A percentile compares a stretch with the other conserved stretches of the same genome.
phyloP scores from a whole-genome alignment of 306 rosid genomes.

The Sechiopsis laciniata region DNA sequence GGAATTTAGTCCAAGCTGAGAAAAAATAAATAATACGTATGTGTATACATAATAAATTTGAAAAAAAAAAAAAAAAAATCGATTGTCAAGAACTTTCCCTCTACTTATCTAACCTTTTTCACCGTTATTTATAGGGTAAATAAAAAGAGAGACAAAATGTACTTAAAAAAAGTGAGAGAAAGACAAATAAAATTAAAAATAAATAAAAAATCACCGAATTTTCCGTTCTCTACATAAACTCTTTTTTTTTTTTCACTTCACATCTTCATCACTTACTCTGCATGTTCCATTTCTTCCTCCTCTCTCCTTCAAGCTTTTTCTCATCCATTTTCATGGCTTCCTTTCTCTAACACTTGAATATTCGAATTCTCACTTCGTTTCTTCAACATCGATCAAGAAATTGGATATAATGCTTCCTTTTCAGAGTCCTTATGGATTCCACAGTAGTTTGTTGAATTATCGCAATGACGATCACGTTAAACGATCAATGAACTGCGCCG shows the following conservation, averaged over 20 bases:
- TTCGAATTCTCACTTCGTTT: not conserved
- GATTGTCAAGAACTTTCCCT: no score
- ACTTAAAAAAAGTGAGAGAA: not conserved
- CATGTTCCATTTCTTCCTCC: conserved; percentile 5
- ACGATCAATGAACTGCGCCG: conserved; percentile 31
- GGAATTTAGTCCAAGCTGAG: no score
- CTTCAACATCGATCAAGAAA: not conserved
- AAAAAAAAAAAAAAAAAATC: no score
- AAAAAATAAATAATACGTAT: no score
- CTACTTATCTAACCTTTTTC: no score
- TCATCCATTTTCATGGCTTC: conserved; percentile 11
- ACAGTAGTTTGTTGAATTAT: conserved; percentile 24
- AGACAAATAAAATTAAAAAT: not conserved
- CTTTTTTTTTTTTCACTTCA: not conserved
- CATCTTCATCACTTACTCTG: not conserved
- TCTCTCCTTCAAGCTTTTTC: not conserved
- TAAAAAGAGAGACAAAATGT: no score
- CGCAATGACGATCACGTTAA: not conserved
- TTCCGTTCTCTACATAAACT: not conserved
- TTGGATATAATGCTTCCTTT: conserved; percentile 41
- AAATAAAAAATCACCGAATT: not conserved
- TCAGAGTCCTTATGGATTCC: conserved; percentile 30
- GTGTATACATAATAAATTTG: no score
- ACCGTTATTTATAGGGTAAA: no score
- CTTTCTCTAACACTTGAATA: not conserved